Conservation (phyloP, 2,329 filamentous ascomycete species). For the Nothopassalora personata region DNA sequence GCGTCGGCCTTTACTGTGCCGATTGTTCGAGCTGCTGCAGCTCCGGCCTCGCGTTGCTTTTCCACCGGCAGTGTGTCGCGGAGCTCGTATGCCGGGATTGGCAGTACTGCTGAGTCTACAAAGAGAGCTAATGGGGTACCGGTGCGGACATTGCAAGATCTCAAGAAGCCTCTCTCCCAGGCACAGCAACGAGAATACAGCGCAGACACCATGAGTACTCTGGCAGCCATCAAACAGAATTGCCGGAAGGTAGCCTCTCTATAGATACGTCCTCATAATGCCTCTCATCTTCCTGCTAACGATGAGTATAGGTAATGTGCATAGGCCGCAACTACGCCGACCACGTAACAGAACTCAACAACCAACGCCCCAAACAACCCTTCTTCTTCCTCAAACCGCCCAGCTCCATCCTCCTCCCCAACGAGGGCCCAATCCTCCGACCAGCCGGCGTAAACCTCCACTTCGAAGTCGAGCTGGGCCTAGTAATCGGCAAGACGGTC, state of each 20-base stretch:
- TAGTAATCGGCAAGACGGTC: slow-evolving; percentile 78
- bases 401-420: slow-evolving; percentile 75
- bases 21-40: neutral
- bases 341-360: slow-evolving; percentile 89
- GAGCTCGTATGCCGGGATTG: neutral
- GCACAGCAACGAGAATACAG: slow-evolving; percentile 7
- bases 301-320: slow-evolving; percentile 64
- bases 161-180: neutral
- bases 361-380: slow-evolving; percentile 79
- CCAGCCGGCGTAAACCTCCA: slow-evolving; percentile 81
- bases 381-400: slow-evolving; percentile 99
- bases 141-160: neutral
- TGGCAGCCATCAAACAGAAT: slow-evolving; percentile 37
- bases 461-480: slow-evolving; percentile 89
- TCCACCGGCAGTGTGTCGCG: slow-evolving; percentile 8
- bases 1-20: slow-evolving; percentile 9
- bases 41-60: slow-evolving; percentile 6
- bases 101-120: neutral
- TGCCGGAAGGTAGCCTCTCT: slow-evolving; percentile 42
- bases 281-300: neutral
- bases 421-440: slow-evolving; percentile 71
- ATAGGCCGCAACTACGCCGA: slow-evolving; percentile 97
- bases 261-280: neutral
- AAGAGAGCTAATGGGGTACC: neutral
- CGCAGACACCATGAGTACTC: slow-evolving; percentile 15